Percentiles rank a stretch among this genome's conserved stretches.
These are phyloP conservation scores for Millerozyma miso DNA, from an alignment of 805 yeast genomes.

Conservation along the genomic window DNA sequence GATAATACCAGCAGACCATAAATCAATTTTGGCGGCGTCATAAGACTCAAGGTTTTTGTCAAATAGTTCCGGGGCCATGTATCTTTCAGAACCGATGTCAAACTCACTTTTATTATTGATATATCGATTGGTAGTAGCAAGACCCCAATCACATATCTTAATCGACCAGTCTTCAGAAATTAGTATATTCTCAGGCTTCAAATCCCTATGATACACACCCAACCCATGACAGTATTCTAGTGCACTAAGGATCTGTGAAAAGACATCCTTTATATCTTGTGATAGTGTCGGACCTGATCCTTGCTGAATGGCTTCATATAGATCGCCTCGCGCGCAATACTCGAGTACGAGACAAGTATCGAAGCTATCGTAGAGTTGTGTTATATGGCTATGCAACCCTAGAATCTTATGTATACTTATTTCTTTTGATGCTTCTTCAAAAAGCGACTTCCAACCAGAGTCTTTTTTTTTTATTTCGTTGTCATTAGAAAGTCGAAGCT, in stretches of 20 bases:
- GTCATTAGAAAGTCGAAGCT: slow-evolving; percentile 16
- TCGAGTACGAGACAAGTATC: slow-evolving; percentile 61
- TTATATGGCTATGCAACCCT: slow-evolving; percentile 47
- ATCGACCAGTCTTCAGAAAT: slow-evolving; percentile 54
- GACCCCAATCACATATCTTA: slow-evolving; percentile 56
- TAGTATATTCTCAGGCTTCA: slow-evolving; percentile 55
- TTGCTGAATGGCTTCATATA: slow-evolving; percentile 71
- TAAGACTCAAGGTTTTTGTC: slow-evolving; percentile 58
- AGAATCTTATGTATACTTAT: slow-evolving; percentile 60
- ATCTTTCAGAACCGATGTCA: slow-evolving; percentile 85
- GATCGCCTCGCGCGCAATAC: slow-evolving; percentile 82
- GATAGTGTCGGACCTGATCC: slow-evolving; percentile 60
- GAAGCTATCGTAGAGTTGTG: slow-evolving; percentile 45
- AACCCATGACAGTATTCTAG: slow-evolving; percentile 47
- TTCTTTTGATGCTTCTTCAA: slow-evolving; percentile 64
- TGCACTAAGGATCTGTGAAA: slow-evolving; percentile 46
- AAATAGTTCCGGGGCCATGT: slow-evolving; percentile 92
- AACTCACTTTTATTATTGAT: slow-evolving; percentile 57
- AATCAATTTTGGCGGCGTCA: slow-evolving; percentile 76
- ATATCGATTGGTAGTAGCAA: slow-evolving; percentile 47
- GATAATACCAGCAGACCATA: slow-evolving; percentile 88
- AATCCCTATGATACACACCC: slow-evolving; percentile 51
- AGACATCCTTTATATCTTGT: slow-evolving; percentile 52
- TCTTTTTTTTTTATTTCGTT: slow-evolving; percentile 7
- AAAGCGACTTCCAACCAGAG: slow-evolving; percentile 26